Evolutionary conservation across 345 rosid genomes (phyloP), one percentile per base, ranked within the genome.

Genomic region (Ceriops zippeliana): DNA sequence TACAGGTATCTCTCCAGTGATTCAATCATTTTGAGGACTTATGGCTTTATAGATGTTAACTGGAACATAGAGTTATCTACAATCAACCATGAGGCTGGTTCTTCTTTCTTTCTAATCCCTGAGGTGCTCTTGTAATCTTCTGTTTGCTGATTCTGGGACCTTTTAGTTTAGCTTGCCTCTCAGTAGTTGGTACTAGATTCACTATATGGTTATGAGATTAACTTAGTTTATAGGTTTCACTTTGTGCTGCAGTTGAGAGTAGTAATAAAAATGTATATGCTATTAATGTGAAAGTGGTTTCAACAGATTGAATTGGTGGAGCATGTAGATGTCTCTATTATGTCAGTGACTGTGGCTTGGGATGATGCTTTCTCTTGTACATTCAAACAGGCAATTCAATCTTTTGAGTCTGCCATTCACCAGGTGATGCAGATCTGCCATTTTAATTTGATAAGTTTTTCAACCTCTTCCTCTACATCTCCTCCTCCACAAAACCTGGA

Each of bases 231-330:
- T 53, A 5, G 8, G n/a, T 34, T 24, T 70, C 65, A 63, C 31
- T 60, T 54, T 37, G 56, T 54, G 35, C 61, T 70, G 26, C 63
- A 60, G 52, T 61, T 56, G 57, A 47, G 63, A 51, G 52, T 8
- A 24, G 37, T 27, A 28, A 22, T 61, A 34, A 54, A 47, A 53
- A 17, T 71, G 7, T 34, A 59, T 28, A 15, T 16, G 62, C 3
- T 71, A 71, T 52, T 70, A 10, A 20, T 35, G 34, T 4, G 28
- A 54, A 63, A 49, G 35, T 75, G 71, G 28, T 72, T 61, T 76
- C 49, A 75, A 80, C 93, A 93, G 98, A 82, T 93, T 30, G 98
- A 93, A 78, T 80, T 90, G 79, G 86, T 83, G 76, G 96, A 93
- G 83, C 77, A 58, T 5, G 83, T 61, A 63, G 88, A 81, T 75